Percentiles rank a stretch among this genome's conserved stretches.
Conservation (phyloP, 805 yeast genomes). For the Kodamaea jinghongensis region DNA sequence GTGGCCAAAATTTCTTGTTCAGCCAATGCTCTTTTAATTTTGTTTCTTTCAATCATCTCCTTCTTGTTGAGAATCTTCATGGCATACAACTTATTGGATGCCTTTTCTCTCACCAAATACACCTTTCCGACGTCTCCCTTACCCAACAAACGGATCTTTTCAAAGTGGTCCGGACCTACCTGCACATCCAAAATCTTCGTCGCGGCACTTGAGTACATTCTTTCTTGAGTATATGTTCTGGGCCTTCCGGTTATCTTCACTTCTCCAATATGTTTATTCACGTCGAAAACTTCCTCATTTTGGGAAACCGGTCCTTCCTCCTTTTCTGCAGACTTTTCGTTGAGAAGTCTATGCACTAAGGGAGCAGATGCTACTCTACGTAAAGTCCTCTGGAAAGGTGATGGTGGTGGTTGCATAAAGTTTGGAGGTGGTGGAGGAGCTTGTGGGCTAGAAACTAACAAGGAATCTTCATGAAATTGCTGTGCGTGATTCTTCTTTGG, state of each 20-base stretch:
- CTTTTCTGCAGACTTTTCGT: conserved; percentile 17
- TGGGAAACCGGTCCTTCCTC: conserved; percentile 14
- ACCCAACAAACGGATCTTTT: conserved; percentile 85
- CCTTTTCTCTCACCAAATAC: conserved; percentile 81
- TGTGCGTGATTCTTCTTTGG: conserved; percentile 1
- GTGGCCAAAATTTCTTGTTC: conserved; percentile 97
- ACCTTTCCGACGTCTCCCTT: conserved; percentile 99
- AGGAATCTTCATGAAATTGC: neutral
- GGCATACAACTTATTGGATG: conserved; percentile 74
- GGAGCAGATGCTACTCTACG: conserved; percentile 88
- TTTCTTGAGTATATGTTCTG: conserved; percentile 40
- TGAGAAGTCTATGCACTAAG: conserved; percentile 42
- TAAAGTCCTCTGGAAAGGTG: conserved; percentile 42
- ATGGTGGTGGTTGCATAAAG: conserved; percentile 11
- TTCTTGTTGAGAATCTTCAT: conserved; percentile 87
- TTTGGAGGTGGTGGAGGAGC: conserved; percentile 11
- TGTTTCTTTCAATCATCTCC: conserved; percentile 94
- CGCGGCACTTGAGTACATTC: conserved; percentile 73
- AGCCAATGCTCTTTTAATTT: conserved; percentile 90
- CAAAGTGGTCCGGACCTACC: conserved; percentile 85
- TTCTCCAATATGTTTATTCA: conserved; percentile 44
- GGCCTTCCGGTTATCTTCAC: conserved; percentile 36
- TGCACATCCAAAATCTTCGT: conserved; percentile 72
- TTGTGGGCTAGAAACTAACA: neutral
- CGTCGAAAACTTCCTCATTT: conserved; percentile 37